A percentile compares a stretch with the other conserved stretches of the same genome.
Evolutionary conservation across 306 rosid species (phyloP).

Genomic region (Rosa persica): DNA sequence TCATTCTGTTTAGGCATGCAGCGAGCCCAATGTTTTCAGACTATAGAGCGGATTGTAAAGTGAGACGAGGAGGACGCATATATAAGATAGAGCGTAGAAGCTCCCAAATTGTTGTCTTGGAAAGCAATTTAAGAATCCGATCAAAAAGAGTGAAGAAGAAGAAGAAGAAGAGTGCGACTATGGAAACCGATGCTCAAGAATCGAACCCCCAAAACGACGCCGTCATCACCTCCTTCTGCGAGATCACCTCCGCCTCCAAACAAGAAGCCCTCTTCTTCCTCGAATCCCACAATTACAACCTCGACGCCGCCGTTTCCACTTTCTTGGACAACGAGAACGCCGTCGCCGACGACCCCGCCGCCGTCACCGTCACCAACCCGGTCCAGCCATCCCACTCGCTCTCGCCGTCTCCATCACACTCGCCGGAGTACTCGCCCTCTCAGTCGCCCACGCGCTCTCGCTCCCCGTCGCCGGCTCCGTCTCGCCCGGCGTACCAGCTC

Average conservation of each 20-base stretch:
- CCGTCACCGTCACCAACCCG: conserved; percentile 9
- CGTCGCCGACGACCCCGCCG: background rate
- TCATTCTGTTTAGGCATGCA: no score
- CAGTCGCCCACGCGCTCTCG: conserved; percentile 42
- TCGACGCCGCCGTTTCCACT: conserved; percentile 87
- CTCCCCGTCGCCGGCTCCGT: conserved; percentile 30
- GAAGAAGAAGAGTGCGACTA: background rate
- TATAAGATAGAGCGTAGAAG: no score
- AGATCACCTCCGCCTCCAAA: conserved; percentile 70
- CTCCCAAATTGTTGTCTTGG: background rate
- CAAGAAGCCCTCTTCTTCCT: conserved; percentile 82
- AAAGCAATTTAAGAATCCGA: conserved; percentile 14
- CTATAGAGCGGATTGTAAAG: no score
- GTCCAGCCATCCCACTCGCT: conserved; percentile 9
- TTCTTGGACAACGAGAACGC: conserved; percentile 48
- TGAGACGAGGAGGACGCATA: no score
- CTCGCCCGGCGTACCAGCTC: conserved; percentile 66
- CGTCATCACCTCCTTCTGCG: conserved; percentile 65
- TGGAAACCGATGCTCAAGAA: conserved; percentile 38
- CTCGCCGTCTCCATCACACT: conserved; percentile 22
- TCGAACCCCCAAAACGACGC: conserved; percentile 37
- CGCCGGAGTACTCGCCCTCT: conserved; percentile 35
- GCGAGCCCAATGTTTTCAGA: no score
- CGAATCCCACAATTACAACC: conserved; percentile 81
- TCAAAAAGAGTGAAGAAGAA: background rate